phyloP scores from a whole-genome alignment of 176 grass and related monocot species.

The Saccharum spontaneum region DNA sequence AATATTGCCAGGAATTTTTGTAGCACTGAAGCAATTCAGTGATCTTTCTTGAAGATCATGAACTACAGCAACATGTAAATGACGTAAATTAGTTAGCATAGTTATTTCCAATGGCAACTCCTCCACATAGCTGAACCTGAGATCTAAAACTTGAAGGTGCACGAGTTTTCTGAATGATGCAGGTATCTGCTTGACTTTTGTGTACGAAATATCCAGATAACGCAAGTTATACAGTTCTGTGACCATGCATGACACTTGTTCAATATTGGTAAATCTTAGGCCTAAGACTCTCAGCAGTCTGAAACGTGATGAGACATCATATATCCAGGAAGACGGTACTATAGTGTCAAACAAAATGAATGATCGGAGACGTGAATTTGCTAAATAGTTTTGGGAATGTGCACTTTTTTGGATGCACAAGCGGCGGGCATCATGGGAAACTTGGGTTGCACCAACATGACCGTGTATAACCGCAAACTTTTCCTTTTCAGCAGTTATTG shows the following conservation, averaged over 20 bases:
- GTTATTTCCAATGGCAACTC: slow-evolving; percentile 44
- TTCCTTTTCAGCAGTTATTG: slow-evolving; percentile 29
- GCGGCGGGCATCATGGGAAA: not conserved
- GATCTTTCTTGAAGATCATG: slow-evolving; percentile 37
- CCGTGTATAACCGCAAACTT: slow-evolving; percentile 14
- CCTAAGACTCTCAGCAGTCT: slow-evolving; percentile 37
- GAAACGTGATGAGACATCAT: slow-evolving; percentile 42
- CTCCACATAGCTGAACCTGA: slow-evolving; percentile 26
- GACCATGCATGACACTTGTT: slow-evolving; percentile 35
- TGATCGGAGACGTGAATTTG: slow-evolving; percentile 9
- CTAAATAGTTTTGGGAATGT: not conserved
- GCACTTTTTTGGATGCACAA: slow-evolving; percentile 15
- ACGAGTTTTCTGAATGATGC: slow-evolving; percentile 47
- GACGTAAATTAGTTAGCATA: slow-evolving; percentile 41
- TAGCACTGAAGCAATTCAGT: slow-evolving; percentile 25
- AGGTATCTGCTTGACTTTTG: slow-evolving; percentile 44
- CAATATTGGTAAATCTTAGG: slow-evolving; percentile 37
- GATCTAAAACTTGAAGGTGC: slow-evolving; percentile 43
- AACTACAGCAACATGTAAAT: slow-evolving; percentile 8
- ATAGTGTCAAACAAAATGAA: slow-evolving; percentile 33
- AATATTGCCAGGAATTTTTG: slow-evolving; percentile 27
- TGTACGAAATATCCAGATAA: slow-evolving; percentile 33
- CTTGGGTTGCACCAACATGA: not conserved
- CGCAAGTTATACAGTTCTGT: slow-evolving; percentile 38
- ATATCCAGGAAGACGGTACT: slow-evolving; percentile 30